Evolutionary conservation across 2,329 filamentous ascomycete genomes (phyloP), one percentile per base, ranked within the genome.

Genomic region (Meredithiella fracta): DNA sequence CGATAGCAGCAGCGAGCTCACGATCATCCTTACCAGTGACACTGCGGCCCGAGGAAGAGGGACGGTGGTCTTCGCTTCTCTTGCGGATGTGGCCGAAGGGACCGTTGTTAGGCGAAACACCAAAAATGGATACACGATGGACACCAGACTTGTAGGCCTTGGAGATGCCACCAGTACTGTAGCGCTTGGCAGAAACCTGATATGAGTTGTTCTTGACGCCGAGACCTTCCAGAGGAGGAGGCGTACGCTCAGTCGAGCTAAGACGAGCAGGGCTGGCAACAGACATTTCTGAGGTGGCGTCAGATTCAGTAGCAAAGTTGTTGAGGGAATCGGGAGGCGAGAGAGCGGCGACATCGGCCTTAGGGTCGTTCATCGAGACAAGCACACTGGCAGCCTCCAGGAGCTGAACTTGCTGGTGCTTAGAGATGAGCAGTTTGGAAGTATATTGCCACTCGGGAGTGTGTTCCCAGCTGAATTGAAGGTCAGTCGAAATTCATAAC

Each of bases 341-440:
- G 42, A 76, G 72, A 51, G 74, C 75, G 60, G 71, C 75, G 59
- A 84, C 64, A 50, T 72, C 69, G 49, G 70, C 68, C 49, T 64
- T 61, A 55, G 47, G 22, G 20, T 56, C 52, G 62, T 82, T 96
- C 90, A 98, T 97, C 65, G 82, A 83, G 58, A 97, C 84, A 61
- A 98, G 75, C 54, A 97, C 92, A n/a, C 89, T 94, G 40, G 92
- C 92, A 42, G 92, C 92, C 71, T 98, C 92, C 59, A 98, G 79
- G 59, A 98, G 78, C 69, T 98, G 92, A 54, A 98, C 92, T 73
- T 98, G 92, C 72, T 98, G 92, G 70, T 98, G 92, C 77, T 98
- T 98, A 64, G 91, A 97, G 64, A 98, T 97, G 67, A 97, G 82
- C 67, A 97, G 77, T 73, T 97, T 97, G 63, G 92, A 97, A 56